phyloP scores from a whole-genome alignment of 805 yeast genomes.

The Komagataella kurtzmanii region DNA sequence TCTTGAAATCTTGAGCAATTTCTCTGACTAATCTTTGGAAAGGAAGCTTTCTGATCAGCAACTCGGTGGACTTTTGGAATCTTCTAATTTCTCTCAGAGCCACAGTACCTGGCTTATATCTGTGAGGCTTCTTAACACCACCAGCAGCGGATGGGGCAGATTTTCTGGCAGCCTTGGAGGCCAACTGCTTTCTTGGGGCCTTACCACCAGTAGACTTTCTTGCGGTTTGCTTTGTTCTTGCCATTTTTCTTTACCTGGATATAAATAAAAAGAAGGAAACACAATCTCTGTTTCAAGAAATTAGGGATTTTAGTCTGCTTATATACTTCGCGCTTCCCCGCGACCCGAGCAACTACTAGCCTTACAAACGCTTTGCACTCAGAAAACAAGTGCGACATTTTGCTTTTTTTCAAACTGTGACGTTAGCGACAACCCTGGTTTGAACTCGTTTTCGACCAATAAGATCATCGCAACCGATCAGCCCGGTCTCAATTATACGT shows the following conservation, averaged over 20 bases:
- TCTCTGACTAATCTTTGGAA: conserved; percentile 96
- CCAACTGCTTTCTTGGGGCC: conserved; percentile 90
- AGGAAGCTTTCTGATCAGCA: conserved; percentile 90
- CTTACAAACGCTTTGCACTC: neutral
- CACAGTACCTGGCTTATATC: conserved; percentile 95
- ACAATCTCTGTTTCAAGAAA: neutral
- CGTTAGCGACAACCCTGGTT: neutral
- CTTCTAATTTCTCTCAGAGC: conserved; percentile 95
- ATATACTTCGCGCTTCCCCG: neutral
- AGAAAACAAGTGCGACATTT: neutral
- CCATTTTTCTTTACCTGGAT: conserved; percentile 35
- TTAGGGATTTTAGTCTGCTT: neutral
- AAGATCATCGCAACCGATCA: neutral
- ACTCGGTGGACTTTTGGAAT: conserved; percentile 93
- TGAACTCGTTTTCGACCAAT: neutral
- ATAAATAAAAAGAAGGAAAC: neutral
- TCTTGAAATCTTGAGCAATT: conserved; percentile 88
- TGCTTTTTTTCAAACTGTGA: neutral
- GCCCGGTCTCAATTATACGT: neutral
- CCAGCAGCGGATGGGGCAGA: conserved; percentile 77
- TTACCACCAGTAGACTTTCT: conserved; percentile 94
- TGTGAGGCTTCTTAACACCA: conserved; percentile 91
- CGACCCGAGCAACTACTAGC: neutral
- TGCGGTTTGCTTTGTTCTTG: conserved; percentile 90
- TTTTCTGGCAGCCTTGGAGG: conserved; percentile 88